These are phyloP conservation scores for Corymbia maculata DNA, from an alignment of 345 rosid genomes.

Conservation along the genomic window DNA sequence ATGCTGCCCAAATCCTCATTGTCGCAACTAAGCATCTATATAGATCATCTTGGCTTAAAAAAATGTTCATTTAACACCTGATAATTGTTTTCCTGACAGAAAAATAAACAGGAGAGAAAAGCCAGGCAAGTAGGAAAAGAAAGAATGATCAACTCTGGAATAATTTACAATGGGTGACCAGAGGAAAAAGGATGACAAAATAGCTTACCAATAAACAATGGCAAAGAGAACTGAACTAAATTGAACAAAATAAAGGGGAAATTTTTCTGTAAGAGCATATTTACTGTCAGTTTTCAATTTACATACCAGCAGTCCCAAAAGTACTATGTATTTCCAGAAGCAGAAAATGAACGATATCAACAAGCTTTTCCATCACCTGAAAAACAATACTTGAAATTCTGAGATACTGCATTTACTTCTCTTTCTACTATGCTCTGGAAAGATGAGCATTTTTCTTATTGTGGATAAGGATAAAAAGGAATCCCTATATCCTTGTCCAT, in stretches of 20 bases:
- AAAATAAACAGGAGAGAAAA: not conserved
- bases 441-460: not conserved
- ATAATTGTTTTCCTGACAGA: not conserved
- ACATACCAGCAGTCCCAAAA: constrained; percentile 67
- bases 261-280: not conserved
- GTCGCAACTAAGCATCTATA: not conserved
- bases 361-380: constrained; percentile 93
- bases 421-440: not conserved
- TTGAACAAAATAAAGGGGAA: not conserved
- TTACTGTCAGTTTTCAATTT: not conserved
- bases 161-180: not conserved
- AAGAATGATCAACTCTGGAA: not conserved
- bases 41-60: not conserved
- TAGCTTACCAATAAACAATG: not conserved
- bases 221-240: not conserved
- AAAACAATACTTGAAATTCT: not conserved
- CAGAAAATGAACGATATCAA: constrained; percentile 82
- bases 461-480: not conserved
- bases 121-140: not conserved
- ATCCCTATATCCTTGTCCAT: not conserved
- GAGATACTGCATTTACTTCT: not conserved
- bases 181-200: not conserved
- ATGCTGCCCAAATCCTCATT: not conserved
- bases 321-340: constrained; percentile 68
- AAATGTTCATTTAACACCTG: not conserved